A percentile compares a stretch with the other conserved stretches of the same genome.
Evolutionary conservation across 768 basidiomycete genomes (phyloP).

Genomic region (Cystobasidium onofrii): DNA sequence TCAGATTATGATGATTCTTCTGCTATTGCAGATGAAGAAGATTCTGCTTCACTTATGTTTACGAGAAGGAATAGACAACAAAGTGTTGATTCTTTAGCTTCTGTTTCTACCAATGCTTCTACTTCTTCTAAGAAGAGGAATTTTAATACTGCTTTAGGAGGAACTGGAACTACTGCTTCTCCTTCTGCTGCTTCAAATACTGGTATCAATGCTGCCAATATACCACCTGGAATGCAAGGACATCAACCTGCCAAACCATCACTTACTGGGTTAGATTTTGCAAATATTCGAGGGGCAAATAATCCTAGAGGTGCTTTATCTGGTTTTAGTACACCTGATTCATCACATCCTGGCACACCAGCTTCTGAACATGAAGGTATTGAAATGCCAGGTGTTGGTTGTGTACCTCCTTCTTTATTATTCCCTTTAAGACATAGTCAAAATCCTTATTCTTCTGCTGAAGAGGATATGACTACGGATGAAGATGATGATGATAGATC

Average conservation of each 20-base stretch:
- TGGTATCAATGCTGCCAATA: neutral
- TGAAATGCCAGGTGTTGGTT: conserved; percentile 47
- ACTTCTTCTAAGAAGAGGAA: conserved; percentile 22
- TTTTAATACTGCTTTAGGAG: conserved; percentile 13
- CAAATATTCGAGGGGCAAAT: neutral
- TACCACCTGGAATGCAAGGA: neutral
- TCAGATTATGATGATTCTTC: conserved; percentile 6
- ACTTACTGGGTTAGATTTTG: conserved; percentile 27
- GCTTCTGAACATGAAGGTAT: conserved; percentile 4
- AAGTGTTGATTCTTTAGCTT: conserved; percentile 23
- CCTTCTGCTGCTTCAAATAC: neutral
- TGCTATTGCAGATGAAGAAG: neutral
- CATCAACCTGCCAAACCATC: conserved; percentile 24
- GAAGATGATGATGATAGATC: conserved; percentile 24
- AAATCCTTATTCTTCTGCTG: conserved; percentile 15
- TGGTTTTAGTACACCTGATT: conserved; percentile 27
- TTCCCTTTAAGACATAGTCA: conserved; percentile 45
- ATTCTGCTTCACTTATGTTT: neutral
- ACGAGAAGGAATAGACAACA: conserved; percentile 22
- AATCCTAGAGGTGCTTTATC: neutral
- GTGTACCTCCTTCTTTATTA: conserved; percentile 61
- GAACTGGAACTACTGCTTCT: neutral
- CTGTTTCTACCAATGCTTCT: conserved; percentile 26
- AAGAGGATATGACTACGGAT: conserved; percentile 14
- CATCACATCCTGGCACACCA: conserved; percentile 33